phyloP scores from a whole-genome alignment of 148 eudicot species.

The Agrostemma githago region DNA sequence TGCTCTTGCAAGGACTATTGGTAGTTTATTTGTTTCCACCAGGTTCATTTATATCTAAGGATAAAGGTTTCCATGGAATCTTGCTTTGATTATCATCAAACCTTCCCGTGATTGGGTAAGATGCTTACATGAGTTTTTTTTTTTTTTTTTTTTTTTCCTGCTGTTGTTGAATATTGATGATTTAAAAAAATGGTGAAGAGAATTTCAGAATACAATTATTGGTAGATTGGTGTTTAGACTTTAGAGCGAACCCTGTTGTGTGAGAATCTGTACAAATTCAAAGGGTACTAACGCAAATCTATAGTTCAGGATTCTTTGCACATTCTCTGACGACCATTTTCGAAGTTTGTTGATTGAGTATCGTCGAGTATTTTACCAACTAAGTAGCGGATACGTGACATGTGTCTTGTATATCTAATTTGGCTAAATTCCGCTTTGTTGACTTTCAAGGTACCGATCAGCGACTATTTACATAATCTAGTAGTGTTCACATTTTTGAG shows the following conservation, averaged over 20 bases:
- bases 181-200: too few relatives aligned
- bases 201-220: not conserved
- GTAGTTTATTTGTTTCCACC: slow-evolving; percentile 16
- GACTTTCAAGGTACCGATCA: slow-evolving; percentile 55
- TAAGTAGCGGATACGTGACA: not conserved
- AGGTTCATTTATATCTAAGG: too few relatives aligned
- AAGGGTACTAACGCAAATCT: not conserved
- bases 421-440: not conserved
- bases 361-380: not conserved
- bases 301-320: not conserved
- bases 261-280: not conserved
- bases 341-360: not conserved
- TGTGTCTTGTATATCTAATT: not conserved
- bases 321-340: not conserved
- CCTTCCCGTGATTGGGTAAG: not conserved
- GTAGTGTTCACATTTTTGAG: not conserved
- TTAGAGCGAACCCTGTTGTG: not conserved
- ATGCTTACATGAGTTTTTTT: not conserved
- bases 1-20: slow-evolving; percentile 45
- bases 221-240: not conserved
- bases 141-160: too few relatives aligned
- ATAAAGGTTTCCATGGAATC: not conserved
- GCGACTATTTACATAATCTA: slow-evolving; percentile 1
- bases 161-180: too few relatives aligned
- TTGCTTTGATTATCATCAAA: not conserved